phyloP scores from a whole-genome alignment of 2,329 filamentous ascomycete species.

The Microdochium bolleyi region DNA sequence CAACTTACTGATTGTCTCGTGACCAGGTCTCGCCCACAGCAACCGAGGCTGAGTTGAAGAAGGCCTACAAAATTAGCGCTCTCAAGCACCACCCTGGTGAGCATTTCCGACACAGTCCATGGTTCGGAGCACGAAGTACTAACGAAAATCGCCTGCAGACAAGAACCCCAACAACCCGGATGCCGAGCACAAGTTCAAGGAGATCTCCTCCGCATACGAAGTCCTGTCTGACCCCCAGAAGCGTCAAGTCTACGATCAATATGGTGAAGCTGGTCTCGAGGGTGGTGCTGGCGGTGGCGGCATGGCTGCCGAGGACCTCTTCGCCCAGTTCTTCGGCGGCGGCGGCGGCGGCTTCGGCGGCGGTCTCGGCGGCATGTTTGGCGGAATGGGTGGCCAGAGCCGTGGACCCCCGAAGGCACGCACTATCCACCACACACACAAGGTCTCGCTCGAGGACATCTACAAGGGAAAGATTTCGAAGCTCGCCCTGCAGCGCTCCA shows the following conservation, averaged over 20 bases:
- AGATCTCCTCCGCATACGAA: slow-evolving; percentile 92
- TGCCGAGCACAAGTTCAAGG: slow-evolving; percentile 97
- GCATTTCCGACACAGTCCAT: slow-evolving; percentile 16
- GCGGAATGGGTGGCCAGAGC: slow-evolving; percentile 66
- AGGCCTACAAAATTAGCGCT: slow-evolving; percentile 77
- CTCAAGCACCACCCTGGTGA: slow-evolving; percentile 79
- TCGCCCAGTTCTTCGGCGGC: slow-evolving; percentile 91
- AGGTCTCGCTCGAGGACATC: slow-evolving; percentile 94
- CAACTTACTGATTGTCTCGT: slow-evolving; percentile 8
- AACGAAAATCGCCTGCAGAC: slow-evolving; percentile 44
- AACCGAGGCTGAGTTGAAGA: slow-evolving; percentile 82
- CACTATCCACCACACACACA: slow-evolving; percentile 97
- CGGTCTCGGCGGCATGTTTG: slow-evolving; percentile 71
- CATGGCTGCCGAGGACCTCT: slow-evolving; percentile 94
- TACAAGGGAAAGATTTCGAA: slow-evolving; percentile 98
- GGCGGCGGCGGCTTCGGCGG: slow-evolving; percentile 59
- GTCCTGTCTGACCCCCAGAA: slow-evolving; percentile 88
- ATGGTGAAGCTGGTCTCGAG: slow-evolving; percentile 94
- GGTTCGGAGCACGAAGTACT: background rate
- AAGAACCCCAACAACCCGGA: slow-evolving; percentile 94
- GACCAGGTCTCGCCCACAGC: slow-evolving; percentile 67
- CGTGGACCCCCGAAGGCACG: slow-evolving; percentile 81
- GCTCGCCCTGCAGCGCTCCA: slow-evolving; percentile 90
- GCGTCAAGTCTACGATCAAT: slow-evolving; percentile 88
- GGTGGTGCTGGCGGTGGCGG: slow-evolving; percentile 71